A percentile compares a stretch with the other conserved stretches of the same genome.
These are phyloP conservation scores for Aristolochia fimbriata DNA, from an alignment of 164 flowering plant species.

Conservation along the genomic window DNA sequence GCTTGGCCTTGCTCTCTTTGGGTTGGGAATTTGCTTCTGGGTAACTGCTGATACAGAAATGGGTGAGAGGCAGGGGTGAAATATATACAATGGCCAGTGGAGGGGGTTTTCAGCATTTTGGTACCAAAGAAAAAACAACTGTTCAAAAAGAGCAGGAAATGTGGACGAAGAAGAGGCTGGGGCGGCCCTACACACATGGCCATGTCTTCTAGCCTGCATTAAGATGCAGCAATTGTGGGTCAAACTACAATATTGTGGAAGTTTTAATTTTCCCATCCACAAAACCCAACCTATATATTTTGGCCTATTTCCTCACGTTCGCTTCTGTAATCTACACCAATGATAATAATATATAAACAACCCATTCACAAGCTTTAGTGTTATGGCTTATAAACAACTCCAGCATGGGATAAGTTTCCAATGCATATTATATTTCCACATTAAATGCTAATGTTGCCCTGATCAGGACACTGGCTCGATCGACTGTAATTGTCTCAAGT, in stretches of 20 bases:
- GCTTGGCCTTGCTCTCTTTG: constrained; percentile 2
- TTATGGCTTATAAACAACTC: too few species aligned
- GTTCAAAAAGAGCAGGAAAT: constrained; percentile 19
- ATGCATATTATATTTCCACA: constrained; percentile 11
- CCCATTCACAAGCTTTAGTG: too few species aligned
- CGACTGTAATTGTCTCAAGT: too few species aligned
- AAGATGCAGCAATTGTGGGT: constrained; percentile 22
- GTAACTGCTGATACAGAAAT: constrained; percentile 17
- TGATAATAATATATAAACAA: too few species aligned
- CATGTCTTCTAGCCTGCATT: constrained; percentile 33
- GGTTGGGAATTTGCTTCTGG: constrained; percentile 17
- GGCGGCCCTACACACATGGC: constrained; percentile 50
- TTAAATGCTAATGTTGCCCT: constrained; percentile 5
- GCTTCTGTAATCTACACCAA: too few species aligned
- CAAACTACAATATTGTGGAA: constrained; percentile 13
- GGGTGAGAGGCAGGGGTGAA: constrained; percentile 18
- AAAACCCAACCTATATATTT: too few species aligned
- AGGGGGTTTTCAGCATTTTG: constrained; percentile 23
- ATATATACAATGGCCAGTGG: constrained; percentile 32
- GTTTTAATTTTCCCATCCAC: constrained; percentile 1
- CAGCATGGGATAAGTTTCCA: constrained; percentile 7
- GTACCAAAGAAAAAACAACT: constrained; percentile 7
- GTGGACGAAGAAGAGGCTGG: constrained; percentile 30
- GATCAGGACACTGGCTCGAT: too few species aligned
- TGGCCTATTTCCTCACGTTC: too few species aligned